Evolutionary conservation across 371 early-diverging fungal species (phyloP), one percentile per base, ranked within the genome.

Genomic region (Amoeboaphelidium protococcarum): DNA sequence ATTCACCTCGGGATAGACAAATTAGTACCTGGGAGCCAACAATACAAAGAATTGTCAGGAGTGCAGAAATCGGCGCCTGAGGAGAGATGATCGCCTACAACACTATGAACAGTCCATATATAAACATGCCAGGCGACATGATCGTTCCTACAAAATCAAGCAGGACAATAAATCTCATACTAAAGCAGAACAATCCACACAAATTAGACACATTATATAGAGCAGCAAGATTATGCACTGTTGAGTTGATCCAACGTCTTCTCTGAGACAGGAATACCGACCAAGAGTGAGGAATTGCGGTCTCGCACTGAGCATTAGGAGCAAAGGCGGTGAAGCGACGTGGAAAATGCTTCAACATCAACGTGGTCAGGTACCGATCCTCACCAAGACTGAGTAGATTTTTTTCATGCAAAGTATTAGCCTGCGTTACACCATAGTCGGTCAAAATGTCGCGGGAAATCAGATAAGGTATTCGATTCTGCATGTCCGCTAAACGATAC

Each of bases 181-280:
- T 90, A 69, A 90, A 94, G 58, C 86, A 88, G 58, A 86, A 89
- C 62, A 87, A 89, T 43, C 97, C 97, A 50, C 97, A 96, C 20
- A 94, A 70, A 46, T 78, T 74, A 44, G 78, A 76, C 25, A 95
- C 67, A 41, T 78, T 66, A 26, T 82, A 67, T 24, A 96, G 67
- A 58, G 91, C 96, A 48, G 86, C 75, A 47, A 92, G 62, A 54
- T 96, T 96, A 67, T 87, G 88, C 23, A 94, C 74, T 0, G 96
- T 95, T 3, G 89, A 89, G 63, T 96, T 96, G 54, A 96, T 96
- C 96, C 96, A 95, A 51, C 96, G 71, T 54, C 96, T 76, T 50
- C 96, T 76, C 60, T 95, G 96, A 44, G 76, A 74, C 25, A 60
- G 47, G 21, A 71, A 54, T 40, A 64, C 59, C 4, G 47, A 44